A percentile compares a stretch with the other conserved stretches of the same genome.
These are phyloP conservation scores for Abrus precatorius DNA, from an alignment of 306 rosid species.

Conservation along the genomic window DNA sequence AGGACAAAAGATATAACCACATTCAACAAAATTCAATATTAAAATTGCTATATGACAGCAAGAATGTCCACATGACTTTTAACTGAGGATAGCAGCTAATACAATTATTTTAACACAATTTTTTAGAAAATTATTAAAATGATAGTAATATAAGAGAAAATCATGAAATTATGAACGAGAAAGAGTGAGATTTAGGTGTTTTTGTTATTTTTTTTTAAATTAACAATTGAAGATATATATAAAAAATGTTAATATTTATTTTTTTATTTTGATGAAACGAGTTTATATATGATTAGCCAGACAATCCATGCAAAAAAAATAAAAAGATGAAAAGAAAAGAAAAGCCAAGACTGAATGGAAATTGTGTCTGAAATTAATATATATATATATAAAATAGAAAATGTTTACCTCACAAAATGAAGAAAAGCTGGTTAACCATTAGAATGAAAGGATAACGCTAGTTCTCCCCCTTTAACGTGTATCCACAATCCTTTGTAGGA, in stretches of 20 bases:
- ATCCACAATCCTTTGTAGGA: slow-evolving; percentile 53
- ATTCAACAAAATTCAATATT: no score
- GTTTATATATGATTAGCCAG: background rate
- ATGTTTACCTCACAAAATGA: slow-evolving; percentile 51
- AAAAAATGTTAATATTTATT: no score
- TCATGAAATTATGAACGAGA: no score
- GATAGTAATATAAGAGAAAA: no score
- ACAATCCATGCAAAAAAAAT: background rate
- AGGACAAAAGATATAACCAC: background rate
- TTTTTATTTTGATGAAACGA: background rate
- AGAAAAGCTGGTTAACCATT: slow-evolving; percentile 46
- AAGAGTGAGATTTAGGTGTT: no score
- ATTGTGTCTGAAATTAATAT: background rate
- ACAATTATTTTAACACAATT: no score
- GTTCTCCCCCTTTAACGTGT: slow-evolving; percentile 65
- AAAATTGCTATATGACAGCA: no score
- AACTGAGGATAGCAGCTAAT: no score
- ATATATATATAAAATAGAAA: background rate
- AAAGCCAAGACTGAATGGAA: background rate
- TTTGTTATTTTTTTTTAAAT: no score
- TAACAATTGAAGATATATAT: no score
- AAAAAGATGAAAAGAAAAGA: background rate
- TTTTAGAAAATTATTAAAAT: no score
- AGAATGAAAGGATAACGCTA: slow-evolving; percentile 36
- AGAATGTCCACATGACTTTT: background rate